Percentiles rank a stretch among this genome's conserved stretches.
These are phyloP conservation scores for Pleoardoris graminearum DNA, from an alignment of 2,329 filamentous ascomycete genomes.

Conservation along the genomic window DNA sequence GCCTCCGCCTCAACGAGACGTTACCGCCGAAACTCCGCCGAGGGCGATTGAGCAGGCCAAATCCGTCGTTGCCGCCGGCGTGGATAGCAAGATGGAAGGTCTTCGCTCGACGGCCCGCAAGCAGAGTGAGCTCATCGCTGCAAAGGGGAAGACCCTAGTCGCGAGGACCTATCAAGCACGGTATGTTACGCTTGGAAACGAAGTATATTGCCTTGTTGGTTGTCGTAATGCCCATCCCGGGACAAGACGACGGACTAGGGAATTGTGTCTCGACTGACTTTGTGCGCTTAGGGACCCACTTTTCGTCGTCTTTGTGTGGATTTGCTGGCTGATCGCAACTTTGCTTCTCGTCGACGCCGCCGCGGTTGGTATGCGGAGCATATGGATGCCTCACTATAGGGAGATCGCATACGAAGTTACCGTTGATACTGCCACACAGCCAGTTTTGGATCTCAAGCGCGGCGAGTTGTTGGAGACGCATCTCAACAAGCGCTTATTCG, in stretches of 20 bases:
- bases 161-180: neutral
- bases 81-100: neutral
- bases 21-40: neutral
- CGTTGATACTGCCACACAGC: neutral
- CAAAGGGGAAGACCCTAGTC: neutral
- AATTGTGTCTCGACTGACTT: no score
- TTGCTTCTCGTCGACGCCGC: neutral
- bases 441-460: neutral
- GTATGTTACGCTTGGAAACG: no score
- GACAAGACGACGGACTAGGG: no score
- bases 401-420: neutral
- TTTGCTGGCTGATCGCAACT: neutral
- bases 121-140: no score
- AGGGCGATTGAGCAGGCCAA: neutral
- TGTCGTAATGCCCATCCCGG: no score
- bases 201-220: no score
- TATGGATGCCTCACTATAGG: neutral
- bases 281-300: neutral
- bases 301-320: neutral
- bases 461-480: constrained; percentile 5
- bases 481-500: constrained; percentile 19
- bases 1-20: neutral
- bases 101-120: neutral
- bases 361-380: neutral
- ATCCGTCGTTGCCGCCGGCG: no score